These are phyloP conservation scores for Suillus occidentalis DNA, from an alignment of 768 basidiomycete genomes.

Conservation along the genomic window DNA sequence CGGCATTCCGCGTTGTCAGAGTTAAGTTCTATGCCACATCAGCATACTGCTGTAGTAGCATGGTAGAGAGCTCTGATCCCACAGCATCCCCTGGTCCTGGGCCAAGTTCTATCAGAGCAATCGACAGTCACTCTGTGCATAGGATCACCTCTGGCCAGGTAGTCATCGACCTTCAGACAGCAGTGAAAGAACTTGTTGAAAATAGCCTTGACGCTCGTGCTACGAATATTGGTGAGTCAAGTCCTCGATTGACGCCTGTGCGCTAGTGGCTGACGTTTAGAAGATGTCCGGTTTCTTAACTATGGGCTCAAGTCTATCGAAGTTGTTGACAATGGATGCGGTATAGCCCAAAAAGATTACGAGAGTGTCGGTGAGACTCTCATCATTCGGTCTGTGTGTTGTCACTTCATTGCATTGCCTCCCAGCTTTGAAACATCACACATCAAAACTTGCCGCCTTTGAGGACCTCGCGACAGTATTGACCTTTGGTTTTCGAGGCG, in stretches of 20 bases:
- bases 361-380: conserved; percentile 65
- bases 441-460: conserved; percentile 84
- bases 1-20: neutral
- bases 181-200: conserved; percentile 95
- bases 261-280: conserved; percentile 1
- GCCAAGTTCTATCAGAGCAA: conserved; percentile 45
- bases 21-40: neutral
- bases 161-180: conserved; percentile 88
- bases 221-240: conserved; percentile 70
- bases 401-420: conserved; percentile 1
- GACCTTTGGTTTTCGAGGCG: conserved; percentile 95
- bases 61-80: neutral
- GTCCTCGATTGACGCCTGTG: neutral
- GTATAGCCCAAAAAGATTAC: conserved; percentile 78
- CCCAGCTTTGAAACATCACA: conserved; percentile 86
- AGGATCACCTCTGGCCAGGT: conserved; percentile 94
- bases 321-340: conserved; percentile 89
- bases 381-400: neutral
- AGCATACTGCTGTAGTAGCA: neutral
- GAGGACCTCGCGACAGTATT: conserved; percentile 67
- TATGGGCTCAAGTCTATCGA: conserved; percentile 82
- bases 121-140: conserved; percentile 80
- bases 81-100: neutral
- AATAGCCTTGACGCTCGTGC: conserved; percentile 95
- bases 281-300: conserved; percentile 90